Evolutionary conservation across 2,329 filamentous ascomycete species (phyloP).

Genomic region (Coniochaeta sp.): DNA sequence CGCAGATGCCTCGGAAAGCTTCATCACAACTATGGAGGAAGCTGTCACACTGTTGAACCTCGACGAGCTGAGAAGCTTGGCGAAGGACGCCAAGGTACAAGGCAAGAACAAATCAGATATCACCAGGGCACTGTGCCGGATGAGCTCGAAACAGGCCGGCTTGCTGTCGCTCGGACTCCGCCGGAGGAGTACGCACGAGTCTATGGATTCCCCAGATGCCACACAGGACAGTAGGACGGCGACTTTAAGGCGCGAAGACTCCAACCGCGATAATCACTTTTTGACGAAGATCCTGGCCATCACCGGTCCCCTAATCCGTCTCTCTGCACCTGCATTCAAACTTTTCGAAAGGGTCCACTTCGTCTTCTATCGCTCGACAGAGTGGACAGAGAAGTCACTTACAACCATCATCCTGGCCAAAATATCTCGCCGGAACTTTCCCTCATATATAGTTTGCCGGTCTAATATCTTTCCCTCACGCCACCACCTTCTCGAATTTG

Average conservation of each 20-base stretch:
- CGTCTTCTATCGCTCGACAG: constrained; percentile 90
- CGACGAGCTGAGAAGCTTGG: constrained; percentile 77
- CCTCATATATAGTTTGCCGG: constrained; percentile 81
- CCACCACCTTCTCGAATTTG: constrained; percentile 73
- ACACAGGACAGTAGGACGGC: constrained; percentile 20
- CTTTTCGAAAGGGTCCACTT: constrained; percentile 92
- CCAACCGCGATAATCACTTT: constrained; percentile 68
- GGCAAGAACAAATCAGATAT: constrained; percentile 85
- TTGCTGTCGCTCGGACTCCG: constrained; percentile 63
- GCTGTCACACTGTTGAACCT: constrained; percentile 74
- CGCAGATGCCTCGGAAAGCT: constrained; percentile 67
- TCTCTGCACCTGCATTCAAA: constrained; percentile 64
- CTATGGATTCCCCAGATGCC: constrained; percentile 42
- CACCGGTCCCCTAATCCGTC: constrained; percentile 75
- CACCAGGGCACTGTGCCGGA: constrained; percentile 61
- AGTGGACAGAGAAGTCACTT: constrained; percentile 96
- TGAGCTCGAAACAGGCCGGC: constrained; percentile 67
- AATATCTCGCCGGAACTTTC: constrained; percentile 81
- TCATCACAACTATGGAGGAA: constrained; percentile 73
- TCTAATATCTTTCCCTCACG: constrained; percentile 86
- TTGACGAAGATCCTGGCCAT: constrained; percentile 67
- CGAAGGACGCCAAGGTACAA: constrained; percentile 78
- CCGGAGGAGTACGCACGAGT: constrained; percentile 45
- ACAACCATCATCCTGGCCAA: constrained; percentile 92
- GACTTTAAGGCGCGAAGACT: constrained; percentile 26